Percentiles rank a stretch among this genome's conserved stretches.
Evolutionary conservation across 257 asterid species (phyloP).

Genomic region (Fraxinus anomala): DNA sequence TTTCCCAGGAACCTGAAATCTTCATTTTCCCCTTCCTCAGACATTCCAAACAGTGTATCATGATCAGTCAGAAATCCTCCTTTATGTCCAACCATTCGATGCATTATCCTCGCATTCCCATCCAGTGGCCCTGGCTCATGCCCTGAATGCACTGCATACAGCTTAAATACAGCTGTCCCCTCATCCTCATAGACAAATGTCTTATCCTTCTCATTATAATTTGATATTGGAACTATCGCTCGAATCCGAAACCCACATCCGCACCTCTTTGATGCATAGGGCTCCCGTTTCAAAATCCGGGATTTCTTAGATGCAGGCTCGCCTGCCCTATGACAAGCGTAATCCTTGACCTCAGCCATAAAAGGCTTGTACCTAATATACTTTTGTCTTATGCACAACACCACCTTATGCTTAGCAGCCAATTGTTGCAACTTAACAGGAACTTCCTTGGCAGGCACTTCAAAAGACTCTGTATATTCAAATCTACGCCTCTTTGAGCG

Average conservation of each 20-base stretch:
- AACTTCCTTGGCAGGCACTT: slow-evolving; percentile 95
- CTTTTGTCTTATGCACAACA: slow-evolving; percentile 84
- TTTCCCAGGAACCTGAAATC: slow-evolving; percentile 65
- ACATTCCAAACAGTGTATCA: slow-evolving; percentile 69
- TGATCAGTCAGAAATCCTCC: slow-evolving; percentile 83
- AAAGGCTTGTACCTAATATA: slow-evolving; percentile 94
- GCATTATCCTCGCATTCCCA: slow-evolving; percentile 97
- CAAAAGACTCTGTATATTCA: slow-evolving; percentile 89
- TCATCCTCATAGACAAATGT: slow-evolving; percentile 94
- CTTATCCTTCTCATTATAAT: slow-evolving; percentile 90
- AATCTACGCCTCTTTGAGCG: slow-evolving; percentile 88
- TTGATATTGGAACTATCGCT: slow-evolving; percentile 90
- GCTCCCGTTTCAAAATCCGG: slow-evolving; percentile 73
- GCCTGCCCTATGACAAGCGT: slow-evolving; percentile 96
- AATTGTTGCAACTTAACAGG: slow-evolving; percentile 74
- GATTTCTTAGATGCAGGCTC: slow-evolving; percentile 89
- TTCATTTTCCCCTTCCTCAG: slow-evolving; percentile 79
- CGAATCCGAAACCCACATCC: slow-evolving; percentile 95
- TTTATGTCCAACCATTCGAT: slow-evolving; percentile 85
- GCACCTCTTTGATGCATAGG: slow-evolving; percentile 84
- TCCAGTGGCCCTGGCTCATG: slow-evolving; percentile 97
- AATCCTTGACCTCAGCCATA: slow-evolving; percentile 99
- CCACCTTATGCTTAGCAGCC: slow-evolving; percentile 93
- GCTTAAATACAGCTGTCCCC: slow-evolving; percentile 94
- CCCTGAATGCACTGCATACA: slow-evolving; percentile 92